These are phyloP conservation scores for Naganishia vaughanmartiniae DNA, from an alignment of 768 basidiomycete species.

Conservation along the genomic window DNA sequence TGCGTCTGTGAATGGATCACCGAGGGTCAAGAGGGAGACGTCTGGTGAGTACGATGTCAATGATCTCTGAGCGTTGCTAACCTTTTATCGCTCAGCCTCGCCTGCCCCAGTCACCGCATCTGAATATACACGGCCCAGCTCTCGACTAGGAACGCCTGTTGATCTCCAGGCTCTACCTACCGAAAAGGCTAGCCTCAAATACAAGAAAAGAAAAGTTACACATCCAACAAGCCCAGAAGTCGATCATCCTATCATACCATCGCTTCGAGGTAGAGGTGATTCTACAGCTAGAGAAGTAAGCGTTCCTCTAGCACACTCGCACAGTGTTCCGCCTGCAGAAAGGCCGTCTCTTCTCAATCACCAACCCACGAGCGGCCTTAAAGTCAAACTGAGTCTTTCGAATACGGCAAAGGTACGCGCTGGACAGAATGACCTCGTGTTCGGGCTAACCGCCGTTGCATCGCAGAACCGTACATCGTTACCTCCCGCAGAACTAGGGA, in stretches of 20 bases:
- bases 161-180: not conserved
- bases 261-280: conserved; percentile 3
- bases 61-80: not conserved
- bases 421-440: not conserved
- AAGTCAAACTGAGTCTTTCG: conserved; percentile 6
- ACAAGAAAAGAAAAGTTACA: conserved; percentile 30
- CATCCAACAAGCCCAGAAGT: conserved; percentile 18
- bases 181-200: conserved; percentile 1
- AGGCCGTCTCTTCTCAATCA: not conserved
- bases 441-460: not conserved
- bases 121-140: not conserved
- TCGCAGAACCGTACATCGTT: not conserved
- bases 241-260: not conserved
- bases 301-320: not conserved
- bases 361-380: not conserved
- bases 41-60: conserved; percentile 18
- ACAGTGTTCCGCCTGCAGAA: not conserved
- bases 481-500: not conserved
- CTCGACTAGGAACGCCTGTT: conserved; percentile 10
- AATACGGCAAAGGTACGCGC: conserved; percentile 2
- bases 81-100: conserved; percentile 9
- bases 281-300: not conserved
- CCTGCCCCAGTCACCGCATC: conserved; percentile 19
- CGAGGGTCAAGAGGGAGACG: conserved; percentile 26
- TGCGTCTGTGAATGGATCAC: conserved; percentile 8